These are phyloP conservation scores for Cryptococcus wingfieldii DNA, from an alignment of 1,284 basidiomycete species.

Conservation along the genomic window DNA sequence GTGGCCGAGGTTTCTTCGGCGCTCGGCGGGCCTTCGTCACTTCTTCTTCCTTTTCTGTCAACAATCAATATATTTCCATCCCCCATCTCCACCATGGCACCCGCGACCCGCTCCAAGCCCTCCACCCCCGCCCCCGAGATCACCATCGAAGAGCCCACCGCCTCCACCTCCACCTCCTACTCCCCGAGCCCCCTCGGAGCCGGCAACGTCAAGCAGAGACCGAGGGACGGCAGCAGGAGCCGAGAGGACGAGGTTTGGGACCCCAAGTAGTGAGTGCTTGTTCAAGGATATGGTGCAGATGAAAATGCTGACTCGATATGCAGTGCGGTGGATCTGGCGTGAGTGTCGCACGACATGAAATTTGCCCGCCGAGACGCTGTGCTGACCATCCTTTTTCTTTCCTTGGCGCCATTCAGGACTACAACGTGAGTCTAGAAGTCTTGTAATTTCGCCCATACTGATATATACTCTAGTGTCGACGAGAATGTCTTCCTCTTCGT, in stretches of 20 bases:
- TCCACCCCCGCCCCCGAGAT: constrained; percentile 17
- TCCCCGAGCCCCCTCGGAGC: constrained; percentile 1
- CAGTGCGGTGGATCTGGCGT: constrained; percentile 47
- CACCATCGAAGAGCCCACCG: not conserved
- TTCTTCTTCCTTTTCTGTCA: not conserved
- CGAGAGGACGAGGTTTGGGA: constrained; percentile 46
- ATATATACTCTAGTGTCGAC: constrained; percentile 24
- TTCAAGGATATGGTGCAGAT: not conserved
- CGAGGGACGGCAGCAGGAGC: constrained; percentile 34
- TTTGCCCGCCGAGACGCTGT: not conserved
- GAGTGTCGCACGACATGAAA: constrained; percentile 10
- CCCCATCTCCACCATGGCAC: constrained; percentile 19
- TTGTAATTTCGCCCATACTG: not conserved
- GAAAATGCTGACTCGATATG: not conserved
- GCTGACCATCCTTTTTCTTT: not conserved
- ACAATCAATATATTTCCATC: not conserved
- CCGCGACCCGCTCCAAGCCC: constrained; percentile 36
- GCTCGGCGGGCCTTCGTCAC: too few species aligned
- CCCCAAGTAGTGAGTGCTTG: constrained; percentile 45
- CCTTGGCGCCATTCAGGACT: constrained; percentile 21
- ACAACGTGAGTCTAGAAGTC: constrained; percentile 28
- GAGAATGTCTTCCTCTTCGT: constrained; percentile 96
- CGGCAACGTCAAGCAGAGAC: constrained; percentile 15
- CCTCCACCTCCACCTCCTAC: constrained; percentile 10
- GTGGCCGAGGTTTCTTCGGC: too few species aligned